Evolutionary conservation across 164 flowering plant species (phyloP).

Genomic region (Cinnamomum micranthum): DNA sequence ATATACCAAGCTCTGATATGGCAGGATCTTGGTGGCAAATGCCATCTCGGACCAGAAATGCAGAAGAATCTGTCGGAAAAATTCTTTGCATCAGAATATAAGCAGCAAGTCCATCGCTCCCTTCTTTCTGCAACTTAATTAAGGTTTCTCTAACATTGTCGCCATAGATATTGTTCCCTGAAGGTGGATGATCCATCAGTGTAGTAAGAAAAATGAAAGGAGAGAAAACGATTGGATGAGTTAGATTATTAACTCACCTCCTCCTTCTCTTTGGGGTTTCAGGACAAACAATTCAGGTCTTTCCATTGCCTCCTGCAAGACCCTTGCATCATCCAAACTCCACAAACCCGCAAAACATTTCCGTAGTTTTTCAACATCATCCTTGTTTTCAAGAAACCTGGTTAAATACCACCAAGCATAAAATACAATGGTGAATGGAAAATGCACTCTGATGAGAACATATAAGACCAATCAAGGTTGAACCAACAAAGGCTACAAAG

Average conservation of each 20-base stretch:
- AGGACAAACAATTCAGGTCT: slow-evolving; percentile 78
- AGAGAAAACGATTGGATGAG: neutral
- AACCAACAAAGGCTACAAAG: neutral
- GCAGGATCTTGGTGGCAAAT: slow-evolving; percentile 64
- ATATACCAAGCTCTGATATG: slow-evolving; percentile 91
- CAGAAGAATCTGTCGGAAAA: slow-evolving; percentile 51
- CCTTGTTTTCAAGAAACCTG: slow-evolving; percentile 86
- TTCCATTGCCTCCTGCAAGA: slow-evolving; percentile 61
- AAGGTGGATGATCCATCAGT: slow-evolving; percentile 2
- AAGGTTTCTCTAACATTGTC: slow-evolving; percentile 65
- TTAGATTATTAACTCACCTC: slow-evolving; percentile 47
- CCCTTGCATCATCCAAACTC: slow-evolving; percentile 76
- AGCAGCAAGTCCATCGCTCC: slow-evolving; percentile 68
- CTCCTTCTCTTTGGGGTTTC: slow-evolving; percentile 99
- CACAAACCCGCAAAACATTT: slow-evolving; percentile 96
- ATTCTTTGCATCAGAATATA: slow-evolving; percentile 95
- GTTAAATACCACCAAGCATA: neutral
- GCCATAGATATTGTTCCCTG: slow-evolving; percentile 93
- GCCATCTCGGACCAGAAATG: slow-evolving; percentile 73
- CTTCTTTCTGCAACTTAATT: slow-evolving; percentile 54
- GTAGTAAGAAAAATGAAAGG: neutral
- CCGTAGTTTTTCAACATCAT: slow-evolving; percentile 66
- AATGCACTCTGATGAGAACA: neutral
- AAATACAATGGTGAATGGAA: neutral
- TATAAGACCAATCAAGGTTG: neutral